A percentile compares a stretch with the other conserved stretches of the same genome.
Evolutionary conservation across 768 basidiomycete species (phyloP).

Genomic region (Xanthoconium stramineum): DNA sequence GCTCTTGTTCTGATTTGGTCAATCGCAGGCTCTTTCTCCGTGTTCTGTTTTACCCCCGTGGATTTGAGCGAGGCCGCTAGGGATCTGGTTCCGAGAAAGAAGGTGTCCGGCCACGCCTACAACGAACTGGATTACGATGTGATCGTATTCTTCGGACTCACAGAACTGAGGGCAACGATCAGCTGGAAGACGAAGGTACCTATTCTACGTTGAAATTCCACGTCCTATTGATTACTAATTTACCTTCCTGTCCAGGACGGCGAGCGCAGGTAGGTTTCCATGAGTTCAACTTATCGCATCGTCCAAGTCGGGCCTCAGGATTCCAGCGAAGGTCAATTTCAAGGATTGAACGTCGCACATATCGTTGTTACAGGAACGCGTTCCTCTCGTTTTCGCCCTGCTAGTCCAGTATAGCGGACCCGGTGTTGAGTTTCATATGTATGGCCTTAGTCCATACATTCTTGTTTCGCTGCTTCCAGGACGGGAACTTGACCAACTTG

Average conservation of each 20-base stretch:
- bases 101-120: not conserved
- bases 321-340: not conserved
- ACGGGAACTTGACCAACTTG: too few relatives aligned
- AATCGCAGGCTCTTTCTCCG: constrained; percentile 2
- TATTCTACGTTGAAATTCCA: not conserved
- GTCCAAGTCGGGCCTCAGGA: not conserved
- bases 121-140: constrained; percentile 16
- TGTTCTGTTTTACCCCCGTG: not conserved
- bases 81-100: not conserved
- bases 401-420: too few relatives aligned
- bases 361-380: too few relatives aligned
- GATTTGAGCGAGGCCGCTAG: not conserved
- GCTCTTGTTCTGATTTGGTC: not conserved
- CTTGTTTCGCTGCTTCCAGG: too few relatives aligned
- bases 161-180: constrained; percentile 7
- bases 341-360: not conserved
- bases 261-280: not conserved
- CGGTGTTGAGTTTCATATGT: too few relatives aligned
- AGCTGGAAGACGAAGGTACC: constrained; percentile 10
- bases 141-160: constrained; percentile 7
- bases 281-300: not conserved
- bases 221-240: not conserved
- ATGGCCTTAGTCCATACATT: too few relatives aligned
- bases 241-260: not conserved
- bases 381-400: too few relatives aligned